phyloP scores from a whole-genome alignment of 441 rosid species.

The Erysimum pusillum region DNA sequence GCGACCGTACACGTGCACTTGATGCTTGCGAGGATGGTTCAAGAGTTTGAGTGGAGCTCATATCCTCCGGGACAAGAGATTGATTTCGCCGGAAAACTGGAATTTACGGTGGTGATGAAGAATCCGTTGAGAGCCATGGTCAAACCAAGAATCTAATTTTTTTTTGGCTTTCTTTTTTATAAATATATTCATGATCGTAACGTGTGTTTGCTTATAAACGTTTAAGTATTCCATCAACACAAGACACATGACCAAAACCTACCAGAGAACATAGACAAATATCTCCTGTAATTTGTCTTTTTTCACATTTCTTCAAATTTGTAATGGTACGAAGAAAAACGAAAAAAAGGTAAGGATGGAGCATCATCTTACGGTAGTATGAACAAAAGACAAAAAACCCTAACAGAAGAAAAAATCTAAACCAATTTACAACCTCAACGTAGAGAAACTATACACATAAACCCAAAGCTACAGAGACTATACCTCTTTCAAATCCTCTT shows the following conservation, averaged over 20 bases:
- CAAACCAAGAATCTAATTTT: slow-evolving; percentile 60
- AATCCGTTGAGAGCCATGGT: slow-evolving; percentile 66
- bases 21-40: slow-evolving; percentile 91
- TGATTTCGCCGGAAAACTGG: slow-evolving; percentile 80
- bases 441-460: slow-evolving; percentile 45
- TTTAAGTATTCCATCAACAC: neutral
- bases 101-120: slow-evolving; percentile 91
- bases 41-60: slow-evolving; percentile 83
- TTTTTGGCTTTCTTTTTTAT: neutral
- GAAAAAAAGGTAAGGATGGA: slow-evolving; percentile 17
- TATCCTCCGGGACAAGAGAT: slow-evolving; percentile 57
- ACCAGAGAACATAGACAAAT: neutral
- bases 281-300: slow-evolving; percentile 11
- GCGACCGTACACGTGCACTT: slow-evolving; percentile 80
- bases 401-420: slow-evolving; percentile 11
- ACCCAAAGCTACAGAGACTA: slow-evolving; percentile 32
- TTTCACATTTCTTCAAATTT: slow-evolving; percentile 39
- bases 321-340: slow-evolving; percentile 27
- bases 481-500: slow-evolving; percentile 29
- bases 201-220: neutral
- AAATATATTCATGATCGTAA: neutral
- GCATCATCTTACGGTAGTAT: slow-evolving; percentile 22
- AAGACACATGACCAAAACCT: neutral
- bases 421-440: slow-evolving; percentile 46
- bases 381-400: slow-evolving; percentile 29